Evolutionary conservation across 1,284 basidiomycete species (phyloP).

Genomic region (Prillingera fragicola): DNA sequence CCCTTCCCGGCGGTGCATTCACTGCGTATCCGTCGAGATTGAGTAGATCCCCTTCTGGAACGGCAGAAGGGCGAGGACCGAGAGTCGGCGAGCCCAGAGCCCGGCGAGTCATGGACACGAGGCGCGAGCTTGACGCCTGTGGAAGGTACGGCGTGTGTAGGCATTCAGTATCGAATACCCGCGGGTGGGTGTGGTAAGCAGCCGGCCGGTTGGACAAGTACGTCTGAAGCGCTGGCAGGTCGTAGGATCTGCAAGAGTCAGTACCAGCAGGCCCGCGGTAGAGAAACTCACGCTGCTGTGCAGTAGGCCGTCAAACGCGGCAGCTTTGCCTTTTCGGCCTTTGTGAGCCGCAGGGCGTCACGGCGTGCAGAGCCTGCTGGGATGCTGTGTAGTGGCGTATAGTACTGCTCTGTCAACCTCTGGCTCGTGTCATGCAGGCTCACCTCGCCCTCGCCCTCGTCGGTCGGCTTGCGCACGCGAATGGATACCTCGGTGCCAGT

Average conservation of each 20-base stretch:
- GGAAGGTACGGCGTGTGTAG: conserved; percentile 47
- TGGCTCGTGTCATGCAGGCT: conserved; percentile 47
- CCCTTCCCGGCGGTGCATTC: not conserved
- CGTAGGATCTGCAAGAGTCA: conserved; percentile 62
- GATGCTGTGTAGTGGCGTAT: conserved; percentile 84
- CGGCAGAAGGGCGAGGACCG: conserved; percentile 9
- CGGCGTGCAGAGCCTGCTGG: conserved; percentile 88
- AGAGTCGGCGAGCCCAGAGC: too few species aligned
- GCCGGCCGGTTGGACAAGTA: conserved; percentile 76
- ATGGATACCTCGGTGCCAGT: conserved; percentile 20
- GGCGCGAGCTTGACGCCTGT: conserved; percentile 31
- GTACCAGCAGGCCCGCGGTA: too few species aligned
- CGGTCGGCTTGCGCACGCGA: conserved; percentile 19
- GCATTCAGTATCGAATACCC: conserved; percentile 51
- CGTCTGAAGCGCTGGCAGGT: conserved; percentile 75
- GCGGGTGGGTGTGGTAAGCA: conserved; percentile 77
- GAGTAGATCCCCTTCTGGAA: conserved; percentile 43
- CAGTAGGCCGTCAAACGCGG: conserved; percentile 95
- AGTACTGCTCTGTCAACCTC: conserved; percentile 55
- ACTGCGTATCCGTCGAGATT: conserved; percentile 33
- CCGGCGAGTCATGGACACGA: too few species aligned
- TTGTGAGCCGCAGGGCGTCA: conserved; percentile 82
- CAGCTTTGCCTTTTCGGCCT: conserved; percentile 86
- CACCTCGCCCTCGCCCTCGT: conserved; percentile 59
- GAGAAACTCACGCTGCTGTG: conserved; percentile 81